phyloP scores from a whole-genome alignment of 177 flowering plant genomes.

The Vitis hybrid region DNA sequence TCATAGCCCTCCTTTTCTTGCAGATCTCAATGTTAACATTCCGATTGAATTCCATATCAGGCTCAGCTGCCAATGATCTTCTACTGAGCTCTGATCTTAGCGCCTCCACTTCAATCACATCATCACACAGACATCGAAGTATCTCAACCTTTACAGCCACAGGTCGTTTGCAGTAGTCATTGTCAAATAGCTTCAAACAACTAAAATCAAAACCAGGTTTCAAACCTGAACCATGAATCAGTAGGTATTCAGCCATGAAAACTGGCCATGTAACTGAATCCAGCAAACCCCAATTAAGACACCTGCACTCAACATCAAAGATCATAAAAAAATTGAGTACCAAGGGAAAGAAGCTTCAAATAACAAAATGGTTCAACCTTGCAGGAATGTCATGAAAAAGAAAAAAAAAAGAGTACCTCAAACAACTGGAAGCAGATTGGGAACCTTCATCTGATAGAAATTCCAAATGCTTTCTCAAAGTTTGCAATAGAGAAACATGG shows the following conservation, averaged over 20 bases:
- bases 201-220: conserved; percentile 47
- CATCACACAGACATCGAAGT: conserved; percentile 81
- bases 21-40: conserved; percentile 23
- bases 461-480: conserved; percentile 74
- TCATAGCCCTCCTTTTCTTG: conserved; percentile 44
- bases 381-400: not conserved
- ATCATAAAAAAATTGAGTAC: not conserved
- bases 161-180: conserved; percentile 69
- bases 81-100: conserved; percentile 71
- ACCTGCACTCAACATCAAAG: conserved; percentile 41
- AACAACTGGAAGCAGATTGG: conserved; percentile 63
- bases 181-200: conserved; percentile 46
- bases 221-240: conserved; percentile 49
- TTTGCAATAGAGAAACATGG: conserved; percentile 73
- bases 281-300: conserved; percentile 80
- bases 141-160: conserved; percentile 61
- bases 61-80: conserved; percentile 51
- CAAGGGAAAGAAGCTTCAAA: not conserved
- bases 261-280: conserved; percentile 89
- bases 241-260: conserved; percentile 72
- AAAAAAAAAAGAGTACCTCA: conserved; percentile 51
- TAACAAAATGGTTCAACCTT: not conserved
- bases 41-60: conserved; percentile 47
- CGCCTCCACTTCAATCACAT: conserved; percentile 65
- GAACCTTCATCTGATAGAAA: conserved; percentile 69